These are phyloP conservation scores for Erodium maritimum DNA, from an alignment of 345 rosid species.

Conservation along the genomic window DNA sequence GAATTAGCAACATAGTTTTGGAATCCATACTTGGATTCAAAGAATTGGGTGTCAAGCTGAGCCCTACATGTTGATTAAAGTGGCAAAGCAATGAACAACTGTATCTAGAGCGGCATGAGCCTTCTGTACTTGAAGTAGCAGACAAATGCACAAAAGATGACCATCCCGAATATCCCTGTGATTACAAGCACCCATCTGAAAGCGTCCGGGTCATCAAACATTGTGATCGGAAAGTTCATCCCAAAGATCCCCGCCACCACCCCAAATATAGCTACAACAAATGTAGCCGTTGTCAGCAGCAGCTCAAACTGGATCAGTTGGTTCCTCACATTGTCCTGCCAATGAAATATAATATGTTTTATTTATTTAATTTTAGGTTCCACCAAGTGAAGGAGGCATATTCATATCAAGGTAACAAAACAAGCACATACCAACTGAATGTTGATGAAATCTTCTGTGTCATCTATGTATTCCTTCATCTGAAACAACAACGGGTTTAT, in stretches of 20 bases:
- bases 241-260: slow-evolving; percentile 97
- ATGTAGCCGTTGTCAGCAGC: slow-evolving; percentile 80
- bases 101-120: slow-evolving; percentile 67
- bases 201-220: slow-evolving; percentile 58
- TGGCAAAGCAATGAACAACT: too few species aligned
- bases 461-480: slow-evolving; percentile 96
- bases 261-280: slow-evolving; percentile 91
- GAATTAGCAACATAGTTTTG: too few species aligned
- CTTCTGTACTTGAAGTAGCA: slow-evolving; percentile 90
- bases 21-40: too few species aligned
- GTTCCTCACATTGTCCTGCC: slow-evolving; percentile 92
- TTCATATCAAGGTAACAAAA: slow-evolving; percentile 4
- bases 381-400: neutral
- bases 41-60: too few species aligned
- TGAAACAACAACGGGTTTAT: slow-evolving; percentile 19
- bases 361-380: neutral
- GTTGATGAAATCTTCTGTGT: slow-evolving; percentile 94
- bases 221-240: slow-evolving; percentile 65
- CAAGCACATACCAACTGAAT: slow-evolving; percentile 62
- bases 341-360: too few species aligned
- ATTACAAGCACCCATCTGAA: slow-evolving; percentile 80
- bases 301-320: slow-evolving; percentile 96
- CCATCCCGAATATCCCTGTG: slow-evolving; percentile 50
- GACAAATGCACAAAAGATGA: slow-evolving; percentile 65
- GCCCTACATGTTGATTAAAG: too few species aligned